A percentile compares a stretch with the other conserved stretches of the same genome.
These are phyloP conservation scores for Diaporthe velutina DNA, from an alignment of 2,329 filamentous ascomycete species.

Conservation along the genomic window DNA sequence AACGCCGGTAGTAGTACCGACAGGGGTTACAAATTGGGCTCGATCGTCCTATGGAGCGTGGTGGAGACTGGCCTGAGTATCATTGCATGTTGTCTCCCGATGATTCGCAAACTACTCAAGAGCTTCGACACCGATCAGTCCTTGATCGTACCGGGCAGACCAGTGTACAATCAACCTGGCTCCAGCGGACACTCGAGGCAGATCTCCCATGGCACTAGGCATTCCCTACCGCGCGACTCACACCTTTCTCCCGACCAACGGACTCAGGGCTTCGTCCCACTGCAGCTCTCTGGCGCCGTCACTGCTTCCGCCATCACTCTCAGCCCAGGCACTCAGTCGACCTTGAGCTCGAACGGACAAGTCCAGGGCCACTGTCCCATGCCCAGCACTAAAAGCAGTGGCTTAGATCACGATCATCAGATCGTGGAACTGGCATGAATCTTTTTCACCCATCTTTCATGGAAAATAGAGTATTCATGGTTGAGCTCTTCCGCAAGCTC, in stretches of 20 bases:
- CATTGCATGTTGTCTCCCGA: slow-evolving; percentile 15
- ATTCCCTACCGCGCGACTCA: neutral
- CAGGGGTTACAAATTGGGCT: neutral
- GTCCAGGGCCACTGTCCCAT: neutral
- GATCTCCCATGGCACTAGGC: neutral
- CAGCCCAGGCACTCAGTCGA: no score
- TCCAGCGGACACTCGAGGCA: neutral
- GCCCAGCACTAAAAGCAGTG: neutral
- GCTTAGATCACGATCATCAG: neutral
- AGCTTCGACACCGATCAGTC: slow-evolving; percentile 3
- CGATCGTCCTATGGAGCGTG: neutral
- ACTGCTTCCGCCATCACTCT: no score
- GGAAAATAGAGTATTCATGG: no score
- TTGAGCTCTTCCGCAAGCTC: neutral
- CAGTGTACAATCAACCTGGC: neutral
- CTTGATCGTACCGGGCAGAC: neutral
- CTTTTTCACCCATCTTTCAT: neutral
- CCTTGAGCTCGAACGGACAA: neutral
- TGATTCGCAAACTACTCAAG: neutral
- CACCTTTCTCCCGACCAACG: neutral
- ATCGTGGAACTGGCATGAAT: neutral
- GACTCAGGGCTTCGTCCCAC: no score
- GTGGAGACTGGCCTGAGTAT: slow-evolving; percentile 14
- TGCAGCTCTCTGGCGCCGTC: no score
- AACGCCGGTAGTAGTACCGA: neutral